phyloP scores from a whole-genome alignment of 1,139 yeast genomes.

The Kluyveromyces sp. region DNA sequence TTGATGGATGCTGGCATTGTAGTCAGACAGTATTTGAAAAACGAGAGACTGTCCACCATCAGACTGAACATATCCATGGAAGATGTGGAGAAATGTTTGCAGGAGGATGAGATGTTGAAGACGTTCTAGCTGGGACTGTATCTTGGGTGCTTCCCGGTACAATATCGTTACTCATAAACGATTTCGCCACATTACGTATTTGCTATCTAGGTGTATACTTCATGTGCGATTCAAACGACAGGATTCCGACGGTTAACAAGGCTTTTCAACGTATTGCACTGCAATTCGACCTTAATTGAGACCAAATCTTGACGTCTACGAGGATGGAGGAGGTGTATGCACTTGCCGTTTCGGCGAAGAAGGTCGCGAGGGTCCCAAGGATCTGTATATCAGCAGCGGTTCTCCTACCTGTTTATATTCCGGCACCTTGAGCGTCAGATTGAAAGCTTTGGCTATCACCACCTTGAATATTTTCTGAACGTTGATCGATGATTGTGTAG shows the following conservation, averaged over 20 bases:
- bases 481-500: conserved; percentile 88
- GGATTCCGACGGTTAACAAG: too few relatives aligned
- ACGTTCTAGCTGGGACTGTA: too few relatives aligned
- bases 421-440: conserved; percentile 72
- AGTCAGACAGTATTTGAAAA: conserved; percentile 55
- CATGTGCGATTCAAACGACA: too few relatives aligned
- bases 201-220: too few relatives aligned
- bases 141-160: too few relatives aligned
- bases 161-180: too few relatives aligned
- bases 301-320: too few relatives aligned
- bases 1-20: conserved; percentile 74
- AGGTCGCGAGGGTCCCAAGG: conserved; percentile 20
- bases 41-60: conserved; percentile 60
- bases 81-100: conserved; percentile 55
- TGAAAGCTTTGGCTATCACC: conserved; percentile 87
- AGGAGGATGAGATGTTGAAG: conserved; percentile 40
- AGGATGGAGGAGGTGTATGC: conserved; percentile 7
- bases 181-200: too few relatives aligned
- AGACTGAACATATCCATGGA: conserved; percentile 65
- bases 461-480: conserved; percentile 92
- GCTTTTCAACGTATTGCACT: conserved; percentile 11
- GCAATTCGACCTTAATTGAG: too few relatives aligned
- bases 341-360: conserved; percentile 6
- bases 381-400: conserved; percentile 71
- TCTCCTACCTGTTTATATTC: conserved; percentile 82